These are phyloP conservation scores for Monascus ruber DNA, from an alignment of 2,329 filamentous ascomycete species.

Conservation along the genomic window DNA sequence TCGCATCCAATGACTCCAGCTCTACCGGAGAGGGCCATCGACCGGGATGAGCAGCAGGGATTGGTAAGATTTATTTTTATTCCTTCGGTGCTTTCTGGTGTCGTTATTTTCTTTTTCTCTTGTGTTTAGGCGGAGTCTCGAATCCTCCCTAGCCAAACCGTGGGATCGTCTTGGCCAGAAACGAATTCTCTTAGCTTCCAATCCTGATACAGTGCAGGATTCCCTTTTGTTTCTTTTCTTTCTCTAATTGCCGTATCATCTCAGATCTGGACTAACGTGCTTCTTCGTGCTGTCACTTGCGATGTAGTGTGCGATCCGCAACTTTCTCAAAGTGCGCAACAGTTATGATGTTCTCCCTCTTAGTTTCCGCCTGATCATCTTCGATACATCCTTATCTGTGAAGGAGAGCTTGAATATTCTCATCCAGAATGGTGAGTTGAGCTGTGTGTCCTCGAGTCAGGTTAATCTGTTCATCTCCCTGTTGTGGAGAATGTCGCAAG, in stretches of 20 bases:
- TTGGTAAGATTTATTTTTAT: conserved; percentile 28
- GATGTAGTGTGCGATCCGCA: conserved; percentile 70
- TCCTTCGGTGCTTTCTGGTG: too few species aligned
- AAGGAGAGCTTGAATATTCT: conserved; percentile 95
- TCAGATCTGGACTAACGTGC: conserved; percentile 7
- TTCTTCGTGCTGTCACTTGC: conserved; percentile 14
- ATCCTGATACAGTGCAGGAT: too few species aligned
- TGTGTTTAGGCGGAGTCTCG: too few species aligned
- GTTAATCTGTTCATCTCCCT: too few species aligned
- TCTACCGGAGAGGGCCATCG: conserved; percentile 34
- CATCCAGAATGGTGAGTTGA: conserved; percentile 77
- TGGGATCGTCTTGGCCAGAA: too few species aligned
- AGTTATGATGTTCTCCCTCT: conserved; percentile 96
- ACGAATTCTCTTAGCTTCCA: too few species aligned
- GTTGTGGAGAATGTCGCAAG: too few species aligned
- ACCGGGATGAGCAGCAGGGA: conserved; percentile 39
- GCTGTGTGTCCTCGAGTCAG: conserved; percentile 8
- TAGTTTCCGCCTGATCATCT: conserved; percentile 88
- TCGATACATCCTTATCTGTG: conserved; percentile 89
- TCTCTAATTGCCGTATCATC: conserved; percentile 5
- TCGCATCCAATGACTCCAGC: conserved; percentile 31
- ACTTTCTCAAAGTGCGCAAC: conserved; percentile 90
- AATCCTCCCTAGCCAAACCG: too few species aligned
- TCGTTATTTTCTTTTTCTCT: too few species aligned
- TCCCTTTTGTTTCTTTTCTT: not conserved